Evolutionary conservation across 2,329 filamentous ascomycete species (phyloP).

Genomic region (Aspergillus fructus): DNA sequence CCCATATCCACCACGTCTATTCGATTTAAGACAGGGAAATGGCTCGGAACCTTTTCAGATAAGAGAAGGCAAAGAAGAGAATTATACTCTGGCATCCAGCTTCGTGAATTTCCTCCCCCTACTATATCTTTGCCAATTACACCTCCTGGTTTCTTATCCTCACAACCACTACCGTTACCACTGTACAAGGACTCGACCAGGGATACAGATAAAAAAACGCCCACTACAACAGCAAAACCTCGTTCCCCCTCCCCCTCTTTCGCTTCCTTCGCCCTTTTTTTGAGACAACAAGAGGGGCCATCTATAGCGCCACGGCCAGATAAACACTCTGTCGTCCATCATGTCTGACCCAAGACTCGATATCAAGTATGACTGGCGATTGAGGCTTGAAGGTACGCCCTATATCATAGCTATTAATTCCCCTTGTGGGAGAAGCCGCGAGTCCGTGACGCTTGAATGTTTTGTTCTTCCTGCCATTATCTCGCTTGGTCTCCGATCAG

Average conservation of each 20-base stretch:
- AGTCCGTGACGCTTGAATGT: not conserved
- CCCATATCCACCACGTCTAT: slow-evolving; percentile 27
- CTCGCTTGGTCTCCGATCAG: slow-evolving; percentile 7
- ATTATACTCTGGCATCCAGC: slow-evolving; percentile 2
- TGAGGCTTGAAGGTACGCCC: slow-evolving; percentile 55
- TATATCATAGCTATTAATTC: slow-evolving; percentile 15
- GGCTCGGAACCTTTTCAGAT: slow-evolving; percentile 3
- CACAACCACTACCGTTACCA: slow-evolving; percentile 9
- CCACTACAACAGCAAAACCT: not conserved
- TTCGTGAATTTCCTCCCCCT: slow-evolving; percentile 1
- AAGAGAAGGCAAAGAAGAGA: slow-evolving; percentile 3
- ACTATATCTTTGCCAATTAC: slow-evolving; percentile 13
- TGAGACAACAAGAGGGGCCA: not conserved
- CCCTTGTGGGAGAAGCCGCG: slow-evolving; percentile 11
- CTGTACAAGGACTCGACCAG: not conserved
- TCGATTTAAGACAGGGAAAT: slow-evolving; percentile 11
- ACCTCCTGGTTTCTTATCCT: slow-evolving; percentile 10
- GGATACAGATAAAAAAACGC: not conserved
- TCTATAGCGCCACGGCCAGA: not conserved
- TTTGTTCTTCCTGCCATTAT: not conserved
- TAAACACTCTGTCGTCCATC: slow-evolving; percentile 2
- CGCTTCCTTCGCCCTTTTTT: not conserved
- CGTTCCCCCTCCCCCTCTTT: not conserved
- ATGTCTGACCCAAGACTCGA: slow-evolving; percentile 8
- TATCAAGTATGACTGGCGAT: slow-evolving; percentile 50